Evolutionary conservation across 2,329 filamentous ascomycete species (phyloP).

Genomic region (Pseudocercospora fijiensis): DNA sequence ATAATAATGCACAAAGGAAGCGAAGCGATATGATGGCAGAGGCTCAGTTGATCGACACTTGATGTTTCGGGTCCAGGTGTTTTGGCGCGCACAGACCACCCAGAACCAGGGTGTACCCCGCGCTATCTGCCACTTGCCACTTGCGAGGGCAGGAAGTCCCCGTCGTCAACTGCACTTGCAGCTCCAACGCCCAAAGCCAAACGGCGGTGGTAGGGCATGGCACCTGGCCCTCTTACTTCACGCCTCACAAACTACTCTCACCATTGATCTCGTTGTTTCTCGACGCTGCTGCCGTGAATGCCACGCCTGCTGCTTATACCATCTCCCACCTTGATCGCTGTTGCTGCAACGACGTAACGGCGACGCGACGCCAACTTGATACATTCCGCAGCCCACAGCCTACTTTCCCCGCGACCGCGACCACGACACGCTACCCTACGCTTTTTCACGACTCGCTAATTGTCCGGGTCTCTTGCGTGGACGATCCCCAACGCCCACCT

Average conservation of each 20-base stretch:
- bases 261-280: neutral
- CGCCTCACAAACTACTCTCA: neutral
- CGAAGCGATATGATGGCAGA: neutral
- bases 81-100: neutral
- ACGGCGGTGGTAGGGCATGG: neutral
- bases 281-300: neutral
- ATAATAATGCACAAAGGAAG: neutral
- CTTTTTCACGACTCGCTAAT: neutral
- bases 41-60: neutral
- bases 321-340: neutral
- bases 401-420: too few species aligned
- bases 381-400: neutral
- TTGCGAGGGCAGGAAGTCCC: too few species aligned
- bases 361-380: conserved; percentile 1
- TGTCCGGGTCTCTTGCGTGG: neutral
- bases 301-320: neutral
- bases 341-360: neutral
- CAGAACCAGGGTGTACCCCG: too few species aligned
- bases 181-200: neutral
- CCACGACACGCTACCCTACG: too few species aligned
- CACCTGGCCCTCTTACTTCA: neutral
- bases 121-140: too few species aligned
- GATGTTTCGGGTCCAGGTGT: neutral
- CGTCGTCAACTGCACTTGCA: neutral
- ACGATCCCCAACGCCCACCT: neutral